Evolutionary conservation across 2,329 filamentous ascomycete genomes (phyloP), one percentile per base, ranked within the genome.

Genomic region (Aspergillus ochraceus): DNA sequence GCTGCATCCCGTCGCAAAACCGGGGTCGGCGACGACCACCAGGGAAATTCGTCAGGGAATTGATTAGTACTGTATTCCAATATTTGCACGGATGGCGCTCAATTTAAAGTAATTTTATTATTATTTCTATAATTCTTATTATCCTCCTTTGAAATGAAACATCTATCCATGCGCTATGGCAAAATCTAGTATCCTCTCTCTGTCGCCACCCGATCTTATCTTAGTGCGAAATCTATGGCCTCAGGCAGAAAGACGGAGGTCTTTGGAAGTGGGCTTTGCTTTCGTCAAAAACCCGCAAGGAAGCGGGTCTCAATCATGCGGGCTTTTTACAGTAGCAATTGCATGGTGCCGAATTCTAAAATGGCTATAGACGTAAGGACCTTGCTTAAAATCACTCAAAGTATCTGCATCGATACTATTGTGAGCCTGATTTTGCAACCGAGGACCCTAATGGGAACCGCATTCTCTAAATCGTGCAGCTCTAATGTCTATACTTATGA

Each of bases 11-110:
- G 68, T 39, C 62, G 39, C 61, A 64, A 57, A 66, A 71, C 54
- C 69, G 71, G 60, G 76, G 76, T 78, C 65, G 76, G 76, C 75
- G 68, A 78, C 76, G 76, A 77, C 61, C 53, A 64, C 59, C 6
- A 17, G 4, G 24, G 24, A 24, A 24, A 24, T 24, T 24, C 24
- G 24, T 5, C 24, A 24, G 5, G 24, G 24, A 24, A 24, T 24
- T 24, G 5, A 24, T 24, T 6, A 24, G 24, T 24, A 24, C 24
- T 24, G 24, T 24, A 24, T 24, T 5, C 5, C 5, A 24, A 5
- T 24, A 6, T 24, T 24, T 6, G 30, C 6, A 32, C 10, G 12
- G 12, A 11, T 12, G 10, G 12, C 30, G 4, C 2, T 32, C 12
- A 2, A 32, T 32, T 11, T 32, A 32, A 9, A 32, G 30, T 5